Evolutionary conservation across 2,329 filamentous ascomycete genomes (phyloP), one percentile per base, ranked within the genome.

Genomic region (Lasiodiplodia citricola): DNA sequence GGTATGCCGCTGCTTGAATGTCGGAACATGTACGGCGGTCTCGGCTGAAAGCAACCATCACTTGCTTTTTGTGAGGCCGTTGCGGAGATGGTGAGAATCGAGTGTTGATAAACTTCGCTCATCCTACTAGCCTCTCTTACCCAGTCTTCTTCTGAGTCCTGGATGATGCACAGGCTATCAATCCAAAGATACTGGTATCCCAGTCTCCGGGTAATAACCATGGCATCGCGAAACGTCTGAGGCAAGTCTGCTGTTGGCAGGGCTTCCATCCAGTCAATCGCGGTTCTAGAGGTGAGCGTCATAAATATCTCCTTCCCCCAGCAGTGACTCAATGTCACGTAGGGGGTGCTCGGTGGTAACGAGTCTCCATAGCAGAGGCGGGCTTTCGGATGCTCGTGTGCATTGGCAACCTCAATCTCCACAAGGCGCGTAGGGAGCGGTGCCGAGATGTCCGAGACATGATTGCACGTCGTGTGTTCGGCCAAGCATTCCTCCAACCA

Each of bases 131-230:
- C 35, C 21, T 69, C 50, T 8, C 51, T 44, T 28, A 47, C 44
- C 58, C 67, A 66, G 21, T 72, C 68, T 8, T 64, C 65, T 13
- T 55, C 35, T 11, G 70, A 57, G 18, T 70, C 58, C 41, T 72
- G 70, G 23, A 71, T 25, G 55, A 72, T 72, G 47, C 70, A 72
- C 3, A 72, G 69, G 21, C 70, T 50, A 21, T 72, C 70, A 2
- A 72, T 70, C 70, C 70, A 72, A 21, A 72, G 47, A 31, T 70
- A 71, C 31, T 31, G 37, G 14, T 62, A 37, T 14, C 58, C 51
- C 21, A 71, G 56, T 5, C 14, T 21, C 2, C 47, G 52, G 10
- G 64, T 58, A n/a, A 68, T 52, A 7, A 41, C 21, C 21, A 72
- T 69, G 6, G 70, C 68, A 14, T 72, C 66, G n/a, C 62, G 38